Evolutionary conservation across 1,284 basidiomycete genomes (phyloP), one percentile per base, ranked within the genome.

Genomic region (Schizopora paradoxa): DNA sequence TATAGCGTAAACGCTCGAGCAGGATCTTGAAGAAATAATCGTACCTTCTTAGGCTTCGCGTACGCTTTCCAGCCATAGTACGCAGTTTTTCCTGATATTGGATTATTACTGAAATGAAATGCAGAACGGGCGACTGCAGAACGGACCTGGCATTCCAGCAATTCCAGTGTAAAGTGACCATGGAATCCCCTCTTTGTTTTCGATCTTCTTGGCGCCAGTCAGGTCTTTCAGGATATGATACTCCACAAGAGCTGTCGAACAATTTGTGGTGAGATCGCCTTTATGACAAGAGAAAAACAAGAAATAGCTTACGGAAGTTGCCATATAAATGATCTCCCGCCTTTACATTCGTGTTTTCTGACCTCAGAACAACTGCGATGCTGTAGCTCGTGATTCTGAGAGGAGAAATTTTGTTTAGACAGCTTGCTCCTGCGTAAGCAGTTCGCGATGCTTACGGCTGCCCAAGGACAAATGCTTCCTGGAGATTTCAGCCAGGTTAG

Each of bases 101-200:
- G 29, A 18, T n/a, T 18, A 27, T 14, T 22, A 4, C 26, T 8
- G 18, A 27, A 10, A 11, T 27, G 51, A 36, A 18, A 11, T 5
- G 16, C 11, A 42, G 47, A 48, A 38, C 51, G 22, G 7, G 10
- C 27, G 22, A 38, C 28, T 36, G 44, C n/a, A n/a, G 26, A 34
- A 57, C 27, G 52, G 54, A 44, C 57, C 59, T 35, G 58, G 57
- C 59, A 62, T 61, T 41, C 61, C 60, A n/a, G 53, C 51, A 6
- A 56, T 56, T 16, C 60, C 59, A 28, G 60, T 38, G 45, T 58
- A 62, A 14, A 49, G 45, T 5, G 54, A 48, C 51, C 46, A 51
- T 2, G 54, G 52, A 3, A 49, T 14, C 16, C 31, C 34, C 10
- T 22, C 33, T 3, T 31, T 18, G 6, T 51, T 52, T 11, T 54